phyloP scores from a whole-genome alignment of 2,329 filamentous ascomycete species.

The Sordariomycetes sp. region DNA sequence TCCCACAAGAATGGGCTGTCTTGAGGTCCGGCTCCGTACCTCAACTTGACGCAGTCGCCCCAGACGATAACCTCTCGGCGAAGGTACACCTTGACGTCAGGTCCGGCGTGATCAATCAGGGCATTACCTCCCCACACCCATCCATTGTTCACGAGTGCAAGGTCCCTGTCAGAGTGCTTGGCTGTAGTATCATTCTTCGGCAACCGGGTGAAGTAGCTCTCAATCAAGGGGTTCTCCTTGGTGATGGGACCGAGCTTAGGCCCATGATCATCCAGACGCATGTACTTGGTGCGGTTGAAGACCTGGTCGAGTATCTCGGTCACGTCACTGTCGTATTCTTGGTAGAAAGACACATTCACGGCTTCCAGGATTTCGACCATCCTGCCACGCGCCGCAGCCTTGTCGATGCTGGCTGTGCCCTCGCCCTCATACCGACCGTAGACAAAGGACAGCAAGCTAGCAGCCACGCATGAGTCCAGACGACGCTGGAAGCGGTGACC shows the following conservation, averaged over 20 bases:
- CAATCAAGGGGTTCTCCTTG: conserved; percentile 70
- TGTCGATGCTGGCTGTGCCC: conserved; percentile 30
- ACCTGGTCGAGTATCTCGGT: conserved; percentile 81
- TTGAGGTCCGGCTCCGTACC: conserved; percentile 70
- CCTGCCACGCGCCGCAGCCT: conserved; percentile 41
- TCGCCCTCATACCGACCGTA: conserved; percentile 55
- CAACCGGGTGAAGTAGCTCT: conserved; percentile 89
- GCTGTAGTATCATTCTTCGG: conserved; percentile 69
- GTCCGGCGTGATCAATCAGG: conserved; percentile 85
- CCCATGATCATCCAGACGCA: conserved; percentile 84
- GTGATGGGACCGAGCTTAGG: conserved; percentile 78
- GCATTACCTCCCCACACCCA: conserved; percentile 99
- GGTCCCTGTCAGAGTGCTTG: conserved; percentile 64
- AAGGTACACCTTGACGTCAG: conserved; percentile 86
- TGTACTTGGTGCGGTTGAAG: conserved; percentile 91
- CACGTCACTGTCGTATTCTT: conserved; percentile 81
- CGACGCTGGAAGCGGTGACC: conserved; percentile 70
- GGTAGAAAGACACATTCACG: conserved; percentile 80
- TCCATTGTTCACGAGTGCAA: conserved; percentile 88
- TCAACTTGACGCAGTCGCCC: conserved; percentile 96
- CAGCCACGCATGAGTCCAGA: conserved; percentile 61
- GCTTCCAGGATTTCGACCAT: conserved; percentile 64
- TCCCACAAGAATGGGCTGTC: conserved; percentile 95
- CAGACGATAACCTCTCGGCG: conserved; percentile 93
- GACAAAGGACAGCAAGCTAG: conserved; percentile 35